These are phyloP conservation scores for Yamadazyma blattariae DNA, from an alignment of 1,139 yeast genomes.

Conservation along the genomic window DNA sequence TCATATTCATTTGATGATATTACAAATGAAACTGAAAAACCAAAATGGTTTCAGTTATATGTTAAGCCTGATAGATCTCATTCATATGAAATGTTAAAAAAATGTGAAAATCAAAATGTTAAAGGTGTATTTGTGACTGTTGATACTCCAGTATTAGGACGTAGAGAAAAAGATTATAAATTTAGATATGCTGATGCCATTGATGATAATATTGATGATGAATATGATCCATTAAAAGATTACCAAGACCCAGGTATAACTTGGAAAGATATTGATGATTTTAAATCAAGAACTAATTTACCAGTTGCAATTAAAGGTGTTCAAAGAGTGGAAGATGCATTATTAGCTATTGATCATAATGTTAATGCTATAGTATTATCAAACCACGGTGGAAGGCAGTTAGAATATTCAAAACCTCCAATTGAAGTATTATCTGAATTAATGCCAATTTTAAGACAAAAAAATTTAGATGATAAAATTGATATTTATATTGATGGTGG, in stretches of 20 bases:
- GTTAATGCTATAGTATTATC: slow-evolving; percentile 51
- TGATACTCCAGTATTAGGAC: slow-evolving; percentile 24
- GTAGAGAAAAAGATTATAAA: slow-evolving; percentile 24
- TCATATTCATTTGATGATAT: slow-evolving; percentile 58
- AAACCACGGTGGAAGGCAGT: slow-evolving; percentile 57
- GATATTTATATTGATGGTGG: slow-evolving; percentile 56
- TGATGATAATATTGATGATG: slow-evolving; percentile 9
- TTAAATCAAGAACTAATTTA: slow-evolving; percentile 20
- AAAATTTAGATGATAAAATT: slow-evolving; percentile 30
- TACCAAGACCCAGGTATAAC: slow-evolving; percentile 15
- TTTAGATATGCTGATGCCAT: slow-evolving; percentile 14
- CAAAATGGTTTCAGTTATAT: slow-evolving; percentile 44
- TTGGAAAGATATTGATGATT: slow-evolving; percentile 20
- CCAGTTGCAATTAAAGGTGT: slow-evolving; percentile 51
- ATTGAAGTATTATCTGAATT: slow-evolving; percentile 49
- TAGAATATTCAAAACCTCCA: slow-evolving; percentile 49
- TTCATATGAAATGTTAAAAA: slow-evolving; percentile 18
- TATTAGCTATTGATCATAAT: slow-evolving; percentile 43
- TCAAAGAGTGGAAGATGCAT: slow-evolving; percentile 50
- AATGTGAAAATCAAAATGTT: slow-evolving; percentile 21
- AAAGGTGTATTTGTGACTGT: slow-evolving; percentile 27
- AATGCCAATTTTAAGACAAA: slow-evolving; percentile 35
- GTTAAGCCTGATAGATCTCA: slow-evolving; percentile 33
- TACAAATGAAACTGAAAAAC: slow-evolving; percentile 23
- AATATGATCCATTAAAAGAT: slow-evolving; percentile 8